Evolutionary conservation across 2,329 filamentous ascomycete genomes (phyloP).

Genomic region (Clarireedia homoeocarpa): DNA sequence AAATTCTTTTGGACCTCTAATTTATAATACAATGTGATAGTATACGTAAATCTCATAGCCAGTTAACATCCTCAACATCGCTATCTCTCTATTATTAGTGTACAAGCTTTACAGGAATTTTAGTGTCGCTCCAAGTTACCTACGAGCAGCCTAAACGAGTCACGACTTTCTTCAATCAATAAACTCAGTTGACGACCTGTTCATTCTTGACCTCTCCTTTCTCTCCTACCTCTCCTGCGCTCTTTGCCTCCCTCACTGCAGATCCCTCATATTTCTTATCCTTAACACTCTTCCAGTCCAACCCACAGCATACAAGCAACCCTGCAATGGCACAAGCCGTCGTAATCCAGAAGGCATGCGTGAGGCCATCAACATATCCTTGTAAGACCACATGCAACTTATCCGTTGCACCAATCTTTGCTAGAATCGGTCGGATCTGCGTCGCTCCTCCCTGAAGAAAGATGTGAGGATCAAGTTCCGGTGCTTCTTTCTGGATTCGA

Average conservation of each 20-base stretch:
- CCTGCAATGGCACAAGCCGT: constrained; percentile 39
- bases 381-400: constrained; percentile 37
- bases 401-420: constrained; percentile 33
- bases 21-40: too few relatives aligned
- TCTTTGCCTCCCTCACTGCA: neutral
- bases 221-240: too few relatives aligned
- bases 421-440: constrained; percentile 39
- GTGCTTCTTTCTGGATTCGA: constrained; percentile 38
- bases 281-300: constrained; percentile 49
- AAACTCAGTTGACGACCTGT: too few relatives aligned
- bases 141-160: too few relatives aligned
- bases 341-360: constrained; percentile 44
- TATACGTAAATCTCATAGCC: too few relatives aligned
- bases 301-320: constrained; percentile 36
- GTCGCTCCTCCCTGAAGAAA: constrained; percentile 47
- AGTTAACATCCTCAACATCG: too few relatives aligned
- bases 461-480: constrained; percentile 36
- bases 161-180: too few relatives aligned
- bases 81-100: too few relatives aligned
- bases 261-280: constrained; percentile 25
- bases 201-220: too few relatives aligned
- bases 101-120: too few relatives aligned
- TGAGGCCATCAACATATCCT: constrained; percentile 49
- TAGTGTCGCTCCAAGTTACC: too few relatives aligned
- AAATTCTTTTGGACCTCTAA: too few relatives aligned